Evolutionary conservation across 768 basidiomycete genomes (phyloP).

Genomic region (Mycena indigotica): DNA sequence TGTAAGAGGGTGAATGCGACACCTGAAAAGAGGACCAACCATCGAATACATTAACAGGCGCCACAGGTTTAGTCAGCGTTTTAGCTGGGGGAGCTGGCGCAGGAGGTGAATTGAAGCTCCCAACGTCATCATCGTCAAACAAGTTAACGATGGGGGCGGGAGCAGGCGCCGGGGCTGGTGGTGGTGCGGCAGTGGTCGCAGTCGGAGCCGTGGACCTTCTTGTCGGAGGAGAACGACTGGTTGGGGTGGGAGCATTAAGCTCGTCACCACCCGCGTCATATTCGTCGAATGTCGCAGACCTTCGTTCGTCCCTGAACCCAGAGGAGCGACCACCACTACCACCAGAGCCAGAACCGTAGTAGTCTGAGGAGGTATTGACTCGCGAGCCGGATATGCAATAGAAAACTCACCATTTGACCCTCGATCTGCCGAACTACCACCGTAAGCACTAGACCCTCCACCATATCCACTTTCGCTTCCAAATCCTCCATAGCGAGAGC

Average conservation of each 20-base stretch:
- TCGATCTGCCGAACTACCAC: too few species aligned
- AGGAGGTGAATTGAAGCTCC: conserved; percentile 32
- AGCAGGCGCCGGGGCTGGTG: conserved; percentile 41
- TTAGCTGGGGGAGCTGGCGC: conserved; percentile 38
- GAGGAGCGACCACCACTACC: conserved; percentile 42
- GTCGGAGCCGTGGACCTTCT: conserved; percentile 38
- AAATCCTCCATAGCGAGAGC: conserved; percentile 56
- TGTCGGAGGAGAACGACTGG: conserved; percentile 34
- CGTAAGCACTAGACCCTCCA: conserved; percentile 33
- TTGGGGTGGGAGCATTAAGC: conserved; percentile 32
- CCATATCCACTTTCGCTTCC: conserved; percentile 37
- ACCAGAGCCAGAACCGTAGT: conserved; percentile 31
- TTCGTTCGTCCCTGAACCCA: conserved; percentile 62
- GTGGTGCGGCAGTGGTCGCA: conserved; percentile 36
- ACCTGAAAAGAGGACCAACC: conserved; percentile 32
- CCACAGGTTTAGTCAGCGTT: conserved; percentile 47
- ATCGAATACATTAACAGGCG: conserved; percentile 40
- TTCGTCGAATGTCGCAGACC: conserved; percentile 77
- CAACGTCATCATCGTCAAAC: conserved; percentile 69
- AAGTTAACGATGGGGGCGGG: conserved; percentile 62
- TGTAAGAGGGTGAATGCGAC: neutral
- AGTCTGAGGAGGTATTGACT: conserved; percentile 21
- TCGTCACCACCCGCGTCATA: conserved; percentile 98
- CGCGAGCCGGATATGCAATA: neutral
- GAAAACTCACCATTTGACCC: conserved; percentile 32